Evolutionary conservation across 805 yeast species (phyloP).

Genomic region (Candida hispaniensis): DNA sequence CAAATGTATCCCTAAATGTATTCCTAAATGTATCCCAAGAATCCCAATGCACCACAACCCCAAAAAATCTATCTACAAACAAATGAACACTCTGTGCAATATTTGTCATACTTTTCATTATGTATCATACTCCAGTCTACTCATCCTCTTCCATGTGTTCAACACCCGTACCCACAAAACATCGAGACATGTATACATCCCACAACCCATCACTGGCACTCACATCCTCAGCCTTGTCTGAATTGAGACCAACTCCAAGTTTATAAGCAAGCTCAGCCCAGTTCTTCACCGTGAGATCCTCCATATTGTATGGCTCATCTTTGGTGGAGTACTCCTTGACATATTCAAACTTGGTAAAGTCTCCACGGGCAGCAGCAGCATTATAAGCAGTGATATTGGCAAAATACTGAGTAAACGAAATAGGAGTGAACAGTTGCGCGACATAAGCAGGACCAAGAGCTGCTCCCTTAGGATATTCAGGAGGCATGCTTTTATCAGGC

Average conservation of each 20-base stretch:
- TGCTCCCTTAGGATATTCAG: conserved; percentile 43
- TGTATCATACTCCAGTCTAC: no score
- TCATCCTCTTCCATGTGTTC: conserved; percentile 27
- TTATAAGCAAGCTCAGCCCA: conserved; percentile 43
- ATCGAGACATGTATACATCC: conserved; percentile 45
- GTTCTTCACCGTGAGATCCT: conserved; percentile 46
- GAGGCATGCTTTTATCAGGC: conserved; percentile 54
- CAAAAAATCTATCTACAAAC: no score
- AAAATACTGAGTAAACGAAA: conserved; percentile 60
- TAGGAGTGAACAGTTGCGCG: conserved; percentile 64
- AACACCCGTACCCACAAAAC: conserved; percentile 57
- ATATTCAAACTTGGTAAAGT: conserved; percentile 39
- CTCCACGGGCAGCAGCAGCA: conserved; percentile 27
- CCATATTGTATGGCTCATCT: conserved; percentile 45
- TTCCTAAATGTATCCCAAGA: no score
- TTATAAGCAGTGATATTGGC: conserved; percentile 49
- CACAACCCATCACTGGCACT: conserved; percentile 17
- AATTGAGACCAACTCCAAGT: conserved; percentile 15
- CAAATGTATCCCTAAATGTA: no score
- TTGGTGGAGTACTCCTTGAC: conserved; percentile 62
- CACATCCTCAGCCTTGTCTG: conserved; percentile 18
- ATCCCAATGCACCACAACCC: no score
- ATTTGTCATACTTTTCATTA: no score
- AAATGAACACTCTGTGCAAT: no score
- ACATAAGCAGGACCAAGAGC: conserved; percentile 68